These are phyloP conservation scores for Cystobasidiaceae sp. DNA, from an alignment of 1,284 basidiomycete species.

Conservation along the genomic window DNA sequence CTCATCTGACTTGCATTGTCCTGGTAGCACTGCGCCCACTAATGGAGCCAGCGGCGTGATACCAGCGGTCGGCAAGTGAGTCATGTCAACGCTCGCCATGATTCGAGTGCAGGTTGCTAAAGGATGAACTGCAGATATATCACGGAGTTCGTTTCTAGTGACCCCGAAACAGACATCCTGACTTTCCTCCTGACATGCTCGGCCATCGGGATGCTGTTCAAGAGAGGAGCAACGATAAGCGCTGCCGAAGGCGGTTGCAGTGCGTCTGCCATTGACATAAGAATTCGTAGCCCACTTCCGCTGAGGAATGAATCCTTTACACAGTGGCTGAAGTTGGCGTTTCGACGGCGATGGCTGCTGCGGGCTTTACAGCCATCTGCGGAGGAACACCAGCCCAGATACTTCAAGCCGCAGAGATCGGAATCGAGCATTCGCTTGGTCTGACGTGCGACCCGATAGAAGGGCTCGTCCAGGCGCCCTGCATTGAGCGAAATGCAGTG, in stretches of 20 bases:
- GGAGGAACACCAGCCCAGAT: constrained; percentile 48
- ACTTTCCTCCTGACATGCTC: constrained; percentile 69
- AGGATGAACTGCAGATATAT: constrained; percentile 62
- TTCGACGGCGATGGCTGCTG: constrained; percentile 85
- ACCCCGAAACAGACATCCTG: constrained; percentile 74
- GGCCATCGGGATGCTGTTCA: constrained; percentile 95
- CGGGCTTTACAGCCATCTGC: constrained; percentile 79
- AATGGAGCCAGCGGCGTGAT: constrained; percentile 68
- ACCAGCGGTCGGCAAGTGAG: constrained; percentile 60
- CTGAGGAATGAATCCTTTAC: too few species aligned
- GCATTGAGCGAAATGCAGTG: constrained; percentile 61
- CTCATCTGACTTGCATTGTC: neutral
- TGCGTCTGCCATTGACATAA: too few species aligned
- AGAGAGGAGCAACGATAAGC: constrained; percentile 90
- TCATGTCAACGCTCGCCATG: too few species aligned
- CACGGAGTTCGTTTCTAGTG: constrained; percentile 82
- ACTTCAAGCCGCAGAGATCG: constrained; percentile 69
- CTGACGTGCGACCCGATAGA: constrained; percentile 67
- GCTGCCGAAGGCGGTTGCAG: constrained; percentile 77
- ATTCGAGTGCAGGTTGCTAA: too few species aligned
- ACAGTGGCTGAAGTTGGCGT: constrained; percentile 52
- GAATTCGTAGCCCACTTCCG: too few species aligned
- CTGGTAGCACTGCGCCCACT: constrained; percentile 1
- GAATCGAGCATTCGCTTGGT: constrained; percentile 72
- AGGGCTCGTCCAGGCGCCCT: constrained; percentile 88